Evolutionary conservation across 805 yeast genomes (phyloP), one percentile per base, ranked within the genome.

Genomic region (Saccharomycopsis olivae): DNA sequence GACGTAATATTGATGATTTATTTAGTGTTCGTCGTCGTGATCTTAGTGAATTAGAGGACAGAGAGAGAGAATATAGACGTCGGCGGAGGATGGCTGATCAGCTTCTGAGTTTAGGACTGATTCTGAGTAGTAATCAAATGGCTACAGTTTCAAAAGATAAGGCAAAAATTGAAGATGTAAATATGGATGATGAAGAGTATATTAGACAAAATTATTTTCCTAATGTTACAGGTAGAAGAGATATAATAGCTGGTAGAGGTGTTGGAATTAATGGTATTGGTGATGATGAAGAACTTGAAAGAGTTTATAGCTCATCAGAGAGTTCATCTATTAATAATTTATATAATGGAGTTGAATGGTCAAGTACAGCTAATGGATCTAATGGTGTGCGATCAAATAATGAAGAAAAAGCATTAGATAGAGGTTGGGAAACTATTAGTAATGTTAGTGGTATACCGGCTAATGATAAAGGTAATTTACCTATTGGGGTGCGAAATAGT

Each of bases 161-260:
- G n/a, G n/a, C n/a, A 10, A 23, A 23, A 8, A 23, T 6, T 8
- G 25, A 23, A 8, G 25, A 23, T 23, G 10, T 31, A 6, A 14
- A 31, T 20, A 23, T 36, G 33, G 39, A 19, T 3, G 35, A n/a
- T 14, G 43, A 39, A 29, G 31, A 39, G 13, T 41, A 41, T 20
- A 41, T 41, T 4, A 5, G 41, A 21, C 38, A 38, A 16, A 36
- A 41, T 23, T 41, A 41, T 29, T 41, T 41, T 36, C 45, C 45
- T 3, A 30, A 28, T 28, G 6, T 5, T 28, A 24, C 8, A 9
- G 27, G 27, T 11, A 8, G n/a, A n/a, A n/a, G n/a, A n/a, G n/a
- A n/a, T n/a, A n/a, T n/a, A n/a, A n/a, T n/a, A n/a, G n/a, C n/a
- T n/a, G n/a, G n/a, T n/a, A n/a, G n/a, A n/a, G n/a, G n/a, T n/a